Base-by-base conservation (phyloP, 78 protist genomes). In the Dictyostelium purpureum region DNA sequence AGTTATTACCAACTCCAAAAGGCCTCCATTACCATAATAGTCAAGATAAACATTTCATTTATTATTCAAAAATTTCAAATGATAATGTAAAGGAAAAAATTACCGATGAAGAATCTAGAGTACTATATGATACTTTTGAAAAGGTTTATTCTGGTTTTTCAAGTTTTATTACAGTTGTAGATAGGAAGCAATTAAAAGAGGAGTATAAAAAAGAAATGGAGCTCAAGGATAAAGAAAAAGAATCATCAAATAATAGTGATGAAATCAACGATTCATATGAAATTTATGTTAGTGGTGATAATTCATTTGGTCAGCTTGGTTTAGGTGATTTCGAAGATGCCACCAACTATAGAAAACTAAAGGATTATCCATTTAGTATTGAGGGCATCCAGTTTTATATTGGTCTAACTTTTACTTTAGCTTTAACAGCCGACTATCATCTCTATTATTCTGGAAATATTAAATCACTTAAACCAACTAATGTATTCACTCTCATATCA, bases 251-350 rank as follows among this genome's bases (percentile, higher is more conserved):
- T n/a, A n/a, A n/a, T n/a, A n/a, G n/a, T n/a, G n/a, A n/a, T n/a
- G n/a, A n/a, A 10, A 54, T 77, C 51, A 77, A 4, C 9, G 54
- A 18, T 0, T 10, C 6, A 9, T 70, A 73, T 42, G 54, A 49
- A 14, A 42, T 61, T 19, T 83, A 69, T 31, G 54, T 57, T 12
- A 67, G 54, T 2, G 90, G 90, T 28, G 61, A 51, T 45, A 83
- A 83, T 57, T n/a, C 43, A 31, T 83, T 83, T 71, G 90, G 90
- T 3, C 90, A 83, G 31, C 61, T 83, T 14, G 90, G 90, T 7
- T 26, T 42, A 3, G 79, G 75, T 7, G 6, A 67, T 51, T 70
- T 49, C 16, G 71, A 70, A 21, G 19, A 54, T 66, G 12, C n/a
- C n/a, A 63, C 51, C 0, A 49, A 43, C 0, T 83, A 51, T 38